Evolutionary conservation across 139 green algal species (phyloP).

Genomic region (Coelastrella sp.): DNA sequence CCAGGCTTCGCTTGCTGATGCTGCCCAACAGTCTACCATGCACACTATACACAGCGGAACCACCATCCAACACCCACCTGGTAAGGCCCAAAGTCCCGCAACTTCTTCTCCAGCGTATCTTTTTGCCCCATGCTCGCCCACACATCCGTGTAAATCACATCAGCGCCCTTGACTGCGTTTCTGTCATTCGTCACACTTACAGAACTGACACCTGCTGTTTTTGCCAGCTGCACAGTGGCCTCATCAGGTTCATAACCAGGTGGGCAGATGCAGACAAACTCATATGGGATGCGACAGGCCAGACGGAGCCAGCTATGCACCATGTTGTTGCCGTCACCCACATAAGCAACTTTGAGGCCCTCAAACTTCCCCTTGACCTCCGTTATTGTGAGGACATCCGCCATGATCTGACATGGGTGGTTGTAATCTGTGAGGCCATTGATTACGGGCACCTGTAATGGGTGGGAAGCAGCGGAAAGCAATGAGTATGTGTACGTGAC

Average conservation of each 20-base stretch:
- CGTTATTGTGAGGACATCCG: constrained; percentile 96
- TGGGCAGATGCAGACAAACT: constrained; percentile 96
- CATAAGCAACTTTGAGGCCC: constrained; percentile 91
- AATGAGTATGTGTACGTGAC: no score
- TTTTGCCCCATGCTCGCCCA: constrained; percentile 99
- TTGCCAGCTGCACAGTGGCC: constrained; percentile 79
- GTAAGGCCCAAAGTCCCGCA: constrained; percentile 89
- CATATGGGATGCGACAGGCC: constrained; percentile 84
- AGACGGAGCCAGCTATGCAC: constrained; percentile 91
- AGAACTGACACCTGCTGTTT: constrained; percentile 61
- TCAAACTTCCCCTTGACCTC: constrained; percentile 86
- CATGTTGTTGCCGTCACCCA: constrained; percentile 99
- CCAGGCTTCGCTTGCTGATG: no score
- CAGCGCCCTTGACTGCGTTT: constrained; percentile 88
- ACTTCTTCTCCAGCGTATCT: constrained; percentile 87
- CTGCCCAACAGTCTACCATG: neutral
- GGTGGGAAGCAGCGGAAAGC: no score
- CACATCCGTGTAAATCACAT: constrained; percentile 99
- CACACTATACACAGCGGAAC: neutral
- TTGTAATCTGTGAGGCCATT: constrained; percentile 99
- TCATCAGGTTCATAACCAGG: constrained; percentile 92
- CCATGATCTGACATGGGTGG: constrained; percentile 99
- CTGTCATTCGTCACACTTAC: constrained; percentile 60
- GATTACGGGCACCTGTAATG: constrained; percentile 86
- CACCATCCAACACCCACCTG: constrained; percentile 68